phyloP scores from a whole-genome alignment of 2,329 filamentous ascomycete species.

The Sordariomycetes sp. region DNA sequence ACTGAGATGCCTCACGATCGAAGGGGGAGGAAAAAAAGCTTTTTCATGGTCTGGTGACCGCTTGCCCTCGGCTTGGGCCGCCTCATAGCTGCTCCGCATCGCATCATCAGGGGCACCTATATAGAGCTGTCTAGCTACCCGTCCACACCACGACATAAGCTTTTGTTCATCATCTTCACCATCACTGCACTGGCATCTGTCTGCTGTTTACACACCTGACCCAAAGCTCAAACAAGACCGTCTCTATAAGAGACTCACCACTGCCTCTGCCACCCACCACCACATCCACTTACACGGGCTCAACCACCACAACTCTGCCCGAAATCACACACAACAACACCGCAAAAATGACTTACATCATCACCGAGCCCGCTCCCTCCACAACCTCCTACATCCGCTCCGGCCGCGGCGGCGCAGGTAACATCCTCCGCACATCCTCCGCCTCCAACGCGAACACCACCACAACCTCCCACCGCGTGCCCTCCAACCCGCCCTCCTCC shows the following conservation, averaged over 20 bases:
- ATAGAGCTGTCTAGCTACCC: neutral
- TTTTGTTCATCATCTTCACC: too few relatives aligned
- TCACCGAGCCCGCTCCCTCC: slow-evolving; percentile 40
- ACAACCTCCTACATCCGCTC: slow-evolving; percentile 40
- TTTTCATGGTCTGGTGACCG: neutral
- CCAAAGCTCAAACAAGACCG: neutral
- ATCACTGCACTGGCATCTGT: neutral
- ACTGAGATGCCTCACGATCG: neutral
- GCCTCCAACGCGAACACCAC: slow-evolving; percentile 36
- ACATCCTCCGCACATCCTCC: slow-evolving; percentile 37
- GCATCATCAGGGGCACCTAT: neutral
- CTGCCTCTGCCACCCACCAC: neutral
- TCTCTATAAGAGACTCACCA: neutral
- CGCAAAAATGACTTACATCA: too few relatives aligned
- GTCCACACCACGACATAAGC: too few relatives aligned
- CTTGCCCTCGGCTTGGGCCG: neutral
- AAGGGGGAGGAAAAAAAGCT: neutral
- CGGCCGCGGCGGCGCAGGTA: slow-evolving; percentile 47
- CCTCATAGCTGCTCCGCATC: neutral
- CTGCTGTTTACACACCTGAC: neutral
- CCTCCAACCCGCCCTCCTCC: slow-evolving; percentile 28
- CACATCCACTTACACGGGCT: neutral
- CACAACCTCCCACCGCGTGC: slow-evolving; percentile 23
- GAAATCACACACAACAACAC: too few relatives aligned
- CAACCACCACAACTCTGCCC: slow-evolving; percentile 19